A percentile compares a stretch with the other conserved stretches of the same genome.
Conservation (phyloP, 2,329 filamentous ascomycete species). For the Colletotrichum paranaense region DNA sequence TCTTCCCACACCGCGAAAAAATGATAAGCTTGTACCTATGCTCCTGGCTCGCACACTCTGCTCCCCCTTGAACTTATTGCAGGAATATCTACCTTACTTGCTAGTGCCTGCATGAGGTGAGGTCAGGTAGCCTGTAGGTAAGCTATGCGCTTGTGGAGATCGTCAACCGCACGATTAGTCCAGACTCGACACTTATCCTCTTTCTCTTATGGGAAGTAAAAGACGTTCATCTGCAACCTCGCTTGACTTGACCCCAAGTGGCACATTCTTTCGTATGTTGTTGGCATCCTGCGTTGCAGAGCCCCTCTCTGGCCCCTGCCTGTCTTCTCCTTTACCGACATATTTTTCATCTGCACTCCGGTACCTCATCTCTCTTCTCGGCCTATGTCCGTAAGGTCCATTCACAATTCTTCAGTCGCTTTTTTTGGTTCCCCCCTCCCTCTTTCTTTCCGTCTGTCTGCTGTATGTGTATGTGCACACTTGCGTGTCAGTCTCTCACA, state of each 20-base stretch:
- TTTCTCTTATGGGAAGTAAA: background rate
- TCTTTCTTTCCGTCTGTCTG: background rate
- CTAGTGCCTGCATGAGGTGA: background rate
- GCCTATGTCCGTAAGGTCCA: background rate
- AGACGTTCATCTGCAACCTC: constrained; percentile 5
- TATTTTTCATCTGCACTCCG: background rate
- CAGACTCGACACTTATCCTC: background rate
- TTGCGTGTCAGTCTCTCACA: background rate
- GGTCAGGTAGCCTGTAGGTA: too few relatives aligned
- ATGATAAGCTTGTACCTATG: background rate
- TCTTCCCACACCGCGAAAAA: background rate
- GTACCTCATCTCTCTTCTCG: background rate
- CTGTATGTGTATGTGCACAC: background rate
- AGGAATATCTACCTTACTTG: background rate
- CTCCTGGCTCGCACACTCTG: background rate
- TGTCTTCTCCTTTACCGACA: background rate
- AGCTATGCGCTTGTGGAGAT: background rate
- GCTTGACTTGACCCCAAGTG: constrained; percentile 30
- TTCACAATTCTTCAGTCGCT: background rate
- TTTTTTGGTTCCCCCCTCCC: background rate
- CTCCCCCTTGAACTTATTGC: too few relatives aligned
- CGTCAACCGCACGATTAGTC: background rate
- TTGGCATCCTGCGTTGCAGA: background rate
- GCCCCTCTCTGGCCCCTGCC: background rate
- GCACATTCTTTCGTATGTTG: background rate